Evolutionary conservation across 228 moss, liverwort and hornwort species (phyloP), one percentile per base, ranked within the genome.

Genomic region (Sphagnum fallax): DNA sequence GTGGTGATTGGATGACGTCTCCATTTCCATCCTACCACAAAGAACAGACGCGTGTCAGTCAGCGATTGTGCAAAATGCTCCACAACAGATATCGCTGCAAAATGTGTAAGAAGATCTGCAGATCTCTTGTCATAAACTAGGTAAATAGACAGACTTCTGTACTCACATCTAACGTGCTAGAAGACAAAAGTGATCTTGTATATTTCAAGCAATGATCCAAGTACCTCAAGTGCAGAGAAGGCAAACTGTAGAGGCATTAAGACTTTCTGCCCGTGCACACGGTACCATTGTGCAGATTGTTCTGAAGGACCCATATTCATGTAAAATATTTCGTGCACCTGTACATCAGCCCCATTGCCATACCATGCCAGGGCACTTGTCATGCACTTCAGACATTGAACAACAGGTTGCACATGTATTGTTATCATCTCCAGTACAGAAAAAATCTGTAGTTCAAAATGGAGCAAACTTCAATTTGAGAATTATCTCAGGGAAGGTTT

Each of bases 201-300:
- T 32, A 32, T 32, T 32, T 32, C 32, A 32, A 32, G 32, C 32
- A 32, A 55, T 55, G 53, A 55, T 55, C 7, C 12, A n/a, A 49
- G 49, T 79, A 92, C 92, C 92, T 91, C 89, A 50, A 87, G 61
- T 10, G 91, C 80, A 52, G 89, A 65, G 75, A 98, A 98, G 67
- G 89, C 61, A 67, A 98, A 86, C 70, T 90, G 98, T 11, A 98
- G 10, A 61, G 98, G 98, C 72, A 84, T 82, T 49, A 98, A 75
- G 66, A 98, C 63, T 69, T 84, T 74, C 69, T 98, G 98, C 62
- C 98, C 98, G 71, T 82, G 84, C 13, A 89, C 83, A 66, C 94
- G 87, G 63, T 94, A 92, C 98, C 98, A 98, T 78, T 84, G 81
- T 48, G 92, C 77, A 78, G 90, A 90, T 74, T 89, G 83, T 74